phyloP scores from a whole-genome alignment of 2,329 filamentous ascomycete genomes.

The Macrophomina pseudophaseolina region DNA sequence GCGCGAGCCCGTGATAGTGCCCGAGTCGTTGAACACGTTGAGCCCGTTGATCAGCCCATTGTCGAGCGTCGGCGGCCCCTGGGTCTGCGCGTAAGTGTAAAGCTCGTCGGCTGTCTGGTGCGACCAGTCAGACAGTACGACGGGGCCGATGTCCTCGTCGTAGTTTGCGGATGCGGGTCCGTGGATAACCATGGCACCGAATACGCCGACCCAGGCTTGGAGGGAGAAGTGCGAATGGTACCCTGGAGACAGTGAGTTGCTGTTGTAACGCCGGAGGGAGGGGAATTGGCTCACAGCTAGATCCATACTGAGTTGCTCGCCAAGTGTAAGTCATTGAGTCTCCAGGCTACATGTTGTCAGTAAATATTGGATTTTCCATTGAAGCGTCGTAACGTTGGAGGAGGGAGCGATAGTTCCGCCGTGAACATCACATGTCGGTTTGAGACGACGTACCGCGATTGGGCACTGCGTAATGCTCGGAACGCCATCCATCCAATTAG shows the following conservation, averaged over 20 bases:
- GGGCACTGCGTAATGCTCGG: conserved; percentile 69
- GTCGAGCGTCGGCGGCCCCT: conserved; percentile 18
- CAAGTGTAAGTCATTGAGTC: conserved; percentile 50
- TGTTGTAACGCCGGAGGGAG: not conserved
- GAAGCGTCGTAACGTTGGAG: no score
- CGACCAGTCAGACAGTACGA: conserved; percentile 70
- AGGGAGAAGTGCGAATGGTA: conserved; percentile 67
- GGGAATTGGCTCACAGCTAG: conserved; percentile 32
- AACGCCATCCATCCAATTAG: conserved; percentile 73
- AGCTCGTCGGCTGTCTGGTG: conserved; percentile 40
- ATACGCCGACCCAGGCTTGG: conserved; percentile 44
- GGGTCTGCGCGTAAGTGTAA: conserved; percentile 31
- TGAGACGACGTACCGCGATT: conserved; percentile 50
- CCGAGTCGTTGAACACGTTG: conserved; percentile 29
- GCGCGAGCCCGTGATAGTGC: conserved; percentile 31
- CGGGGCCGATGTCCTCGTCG: conserved; percentile 59
- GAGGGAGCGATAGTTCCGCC: no score
- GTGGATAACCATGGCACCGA: conserved; percentile 46
- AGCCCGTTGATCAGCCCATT: conserved; percentile 22
- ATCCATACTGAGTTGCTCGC: conserved; percentile 59
- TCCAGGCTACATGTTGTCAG: conserved; percentile 31
- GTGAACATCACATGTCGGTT: no score
- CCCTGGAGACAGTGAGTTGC: conserved; percentile 48
- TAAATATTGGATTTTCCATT: not conserved
- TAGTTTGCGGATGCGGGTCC: conserved; percentile 48